Base-by-base conservation (phyloP, 1,139 yeast genomes). In the Kodamaea ohmeri region DNA sequence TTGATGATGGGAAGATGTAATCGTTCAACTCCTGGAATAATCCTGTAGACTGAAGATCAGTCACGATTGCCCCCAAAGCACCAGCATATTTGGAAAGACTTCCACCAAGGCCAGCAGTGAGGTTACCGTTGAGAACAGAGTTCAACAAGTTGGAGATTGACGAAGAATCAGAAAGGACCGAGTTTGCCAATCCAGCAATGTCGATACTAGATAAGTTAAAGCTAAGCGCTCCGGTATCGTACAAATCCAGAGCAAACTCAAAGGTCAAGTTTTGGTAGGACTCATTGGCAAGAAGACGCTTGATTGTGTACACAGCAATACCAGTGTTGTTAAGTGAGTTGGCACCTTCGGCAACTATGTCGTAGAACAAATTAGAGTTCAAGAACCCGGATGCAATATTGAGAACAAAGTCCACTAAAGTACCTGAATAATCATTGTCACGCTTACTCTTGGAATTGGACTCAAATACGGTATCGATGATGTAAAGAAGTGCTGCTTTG, bases 321-420 rank as follows among this genome's bases (percentile, higher is more conserved):
- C 70, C 72, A 6, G 76, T 68, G 42, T 68, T 67, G 51, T 71
- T 71, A 41, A 71, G 61, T 4, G 74, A 70, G 35, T 56, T 53
- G 32, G 65, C 50, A 6, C 58, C 48, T 37, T 60, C 68, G 19
- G 48, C 50, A 17, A 67, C 52, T 4, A 61, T 47, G 30, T 48
- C 43, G 25, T 50, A 50, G 35, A 67, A 56, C 4, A 60, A 21
- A n/a, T 52, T 40, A 2, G 73, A 66, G 21, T 54, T 47, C 42
- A 70, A 54, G 22, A 64, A 48, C 1, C 62, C 43, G 3, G 61
- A 58, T 13, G 56, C 53, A 11, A 63, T 36, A 45, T 68, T 68
- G n/a, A 55, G 52, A 24, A 56, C 52, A 41, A 71, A 63, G 2
- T 47, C 38, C 14, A 47, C 49, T 25, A 69, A 56, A 7, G 63